phyloP scores from a whole-genome alignment of 108 stramenopile species.

The Cyclotella kingstonii region DNA sequence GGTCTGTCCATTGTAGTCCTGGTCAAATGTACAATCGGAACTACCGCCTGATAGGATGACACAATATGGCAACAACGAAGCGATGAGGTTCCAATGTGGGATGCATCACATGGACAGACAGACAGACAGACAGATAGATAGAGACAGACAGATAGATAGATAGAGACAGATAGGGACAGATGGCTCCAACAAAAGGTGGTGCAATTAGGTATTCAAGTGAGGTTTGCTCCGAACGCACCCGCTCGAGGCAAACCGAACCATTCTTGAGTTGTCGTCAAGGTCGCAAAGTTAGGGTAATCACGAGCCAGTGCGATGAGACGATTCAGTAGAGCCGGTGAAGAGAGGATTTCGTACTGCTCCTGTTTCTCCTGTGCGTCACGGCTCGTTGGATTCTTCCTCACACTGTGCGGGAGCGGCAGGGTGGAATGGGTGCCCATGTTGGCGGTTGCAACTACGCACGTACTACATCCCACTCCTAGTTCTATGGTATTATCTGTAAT shows the following conservation, averaged over 20 bases:
- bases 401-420: not conserved
- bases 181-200: too few relatives aligned
- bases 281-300: conserved; percentile 61
- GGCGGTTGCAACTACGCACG: too few relatives aligned
- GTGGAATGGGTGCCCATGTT: not conserved
- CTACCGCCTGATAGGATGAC: conserved; percentile 13
- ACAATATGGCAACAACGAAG: not conserved
- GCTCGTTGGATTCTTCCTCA: too few relatives aligned
- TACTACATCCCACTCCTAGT: too few relatives aligned
- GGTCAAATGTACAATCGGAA: conserved; percentile 40
- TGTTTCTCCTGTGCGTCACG: conserved; percentile 13
- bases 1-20: conserved; percentile 13
- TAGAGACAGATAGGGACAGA: too few relatives aligned
- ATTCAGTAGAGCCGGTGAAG: conserved; percentile 24
- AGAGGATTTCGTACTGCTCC: conserved; percentile 42
- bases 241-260: conserved; percentile 70
- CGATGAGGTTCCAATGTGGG: too few relatives aligned
- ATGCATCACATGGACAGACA: too few relatives aligned
- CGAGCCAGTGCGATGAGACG: conserved; percentile 44
- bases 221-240: conserved; percentile 47
- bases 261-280: conserved; percentile 71
- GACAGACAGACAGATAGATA: too few relatives aligned
- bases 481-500: too few relatives aligned
- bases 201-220: too few relatives aligned
- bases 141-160: too few relatives aligned